These are phyloP conservation scores for Lanmaoa rubissima DNA, from an alignment of 768 basidiomycete species.

Conservation along the genomic window DNA sequence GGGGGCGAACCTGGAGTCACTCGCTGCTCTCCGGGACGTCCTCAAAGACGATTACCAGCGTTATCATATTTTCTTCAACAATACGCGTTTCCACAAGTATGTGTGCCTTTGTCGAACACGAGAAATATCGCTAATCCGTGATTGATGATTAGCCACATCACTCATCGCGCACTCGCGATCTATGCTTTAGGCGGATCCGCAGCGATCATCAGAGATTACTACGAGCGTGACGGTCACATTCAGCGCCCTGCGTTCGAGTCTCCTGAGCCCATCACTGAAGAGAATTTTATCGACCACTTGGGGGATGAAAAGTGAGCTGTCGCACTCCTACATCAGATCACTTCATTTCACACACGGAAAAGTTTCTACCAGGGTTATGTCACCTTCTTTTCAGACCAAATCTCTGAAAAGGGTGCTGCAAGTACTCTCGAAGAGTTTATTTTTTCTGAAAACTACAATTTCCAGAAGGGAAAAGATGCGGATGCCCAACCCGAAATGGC, in stretches of 20 bases:
- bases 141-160: constrained; percentile 20
- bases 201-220: constrained; percentile 25
- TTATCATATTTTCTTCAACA: constrained; percentile 50
- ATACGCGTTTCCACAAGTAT: constrained; percentile 51
- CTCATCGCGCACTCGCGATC: constrained; percentile 31
- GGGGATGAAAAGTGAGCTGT: constrained; percentile 25
- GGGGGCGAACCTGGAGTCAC: constrained; percentile 23
- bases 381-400: constrained; percentile 21
- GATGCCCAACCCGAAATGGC: constrained; percentile 50
- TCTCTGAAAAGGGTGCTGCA: constrained; percentile 17
- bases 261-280: constrained; percentile 23
- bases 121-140: background rate
- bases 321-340: background rate
- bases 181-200: constrained; percentile 28
- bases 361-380: constrained; percentile 31
- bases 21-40: constrained; percentile 26
- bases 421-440: constrained; percentile 27
- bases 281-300: constrained; percentile 25
- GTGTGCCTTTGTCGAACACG: constrained; percentile 1
- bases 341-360: background rate
- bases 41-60: constrained; percentile 49
- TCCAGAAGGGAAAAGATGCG: constrained; percentile 11
- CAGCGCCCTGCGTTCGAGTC: constrained; percentile 28
- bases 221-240: constrained; percentile 16
- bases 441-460: constrained; percentile 32